Conservation (phyloP, 225 moss, liverwort and hornwort species). For the Asterella californica region DNA sequence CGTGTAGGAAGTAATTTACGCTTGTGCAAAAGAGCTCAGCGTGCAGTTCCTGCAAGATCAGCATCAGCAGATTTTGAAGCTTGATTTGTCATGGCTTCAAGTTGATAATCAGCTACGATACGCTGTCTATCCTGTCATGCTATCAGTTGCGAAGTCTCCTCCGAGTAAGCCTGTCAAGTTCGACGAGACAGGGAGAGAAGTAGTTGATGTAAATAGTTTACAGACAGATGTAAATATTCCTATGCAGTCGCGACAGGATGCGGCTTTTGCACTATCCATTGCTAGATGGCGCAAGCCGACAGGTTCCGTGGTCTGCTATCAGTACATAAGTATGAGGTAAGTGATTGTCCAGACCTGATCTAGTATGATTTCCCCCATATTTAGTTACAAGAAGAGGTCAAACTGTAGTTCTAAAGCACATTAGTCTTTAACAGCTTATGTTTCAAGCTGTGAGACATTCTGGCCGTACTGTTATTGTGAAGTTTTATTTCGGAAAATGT, state of each 20-base stretch:
- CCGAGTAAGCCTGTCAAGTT: conserved; percentile 9
- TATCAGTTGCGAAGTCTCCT: conserved; percentile 62
- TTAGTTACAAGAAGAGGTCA: background rate
- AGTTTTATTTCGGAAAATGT: background rate
- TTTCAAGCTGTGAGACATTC: background rate
- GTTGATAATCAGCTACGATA: conserved; percentile 90
- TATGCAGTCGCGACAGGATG: conserved; percentile 34
- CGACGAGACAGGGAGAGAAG: conserved; percentile 32
- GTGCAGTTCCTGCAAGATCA: conserved; percentile 72
- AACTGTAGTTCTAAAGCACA: background rate
- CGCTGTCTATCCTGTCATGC: conserved; percentile 87
- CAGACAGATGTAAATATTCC: conserved; percentile 32
- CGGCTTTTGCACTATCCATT: conserved; percentile 37
- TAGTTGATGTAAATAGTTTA: conserved; percentile 27
- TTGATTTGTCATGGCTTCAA: conserved; percentile 71
- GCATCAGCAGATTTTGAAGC: conserved; percentile 75
- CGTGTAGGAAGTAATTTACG: conserved; percentile 78
- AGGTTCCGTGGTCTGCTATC: conserved; percentile 89
- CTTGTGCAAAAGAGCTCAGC: conserved; percentile 66
- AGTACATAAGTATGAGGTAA: conserved; percentile 74
- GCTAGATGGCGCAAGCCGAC: conserved; percentile 78
- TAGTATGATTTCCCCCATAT: no score
- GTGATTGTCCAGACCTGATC: conserved; percentile 8
- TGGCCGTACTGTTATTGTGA: background rate
- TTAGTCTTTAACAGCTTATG: background rate